Conservation (phyloP, 192 early-diverging fungal genomes). For the Paraglomus brasilianum region DNA sequence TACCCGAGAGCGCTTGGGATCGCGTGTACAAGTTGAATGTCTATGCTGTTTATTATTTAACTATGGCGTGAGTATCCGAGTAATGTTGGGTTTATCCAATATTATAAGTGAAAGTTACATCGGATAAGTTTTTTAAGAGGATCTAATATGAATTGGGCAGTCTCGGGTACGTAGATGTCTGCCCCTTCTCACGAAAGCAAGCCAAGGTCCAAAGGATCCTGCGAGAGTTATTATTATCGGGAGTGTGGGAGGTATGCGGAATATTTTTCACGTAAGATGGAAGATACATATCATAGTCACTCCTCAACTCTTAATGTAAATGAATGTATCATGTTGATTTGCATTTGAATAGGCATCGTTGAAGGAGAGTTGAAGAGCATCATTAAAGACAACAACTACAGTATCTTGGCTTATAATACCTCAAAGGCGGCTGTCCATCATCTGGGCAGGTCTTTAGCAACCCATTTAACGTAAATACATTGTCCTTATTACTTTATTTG, state of each 20-base stretch:
- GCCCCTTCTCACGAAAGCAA: conserved; percentile 63
- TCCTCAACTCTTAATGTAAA: no score
- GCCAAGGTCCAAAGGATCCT: conserved; percentile 48
- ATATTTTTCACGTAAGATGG: no score
- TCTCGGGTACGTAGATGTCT: conserved; percentile 41
- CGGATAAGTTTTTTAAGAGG: no score
- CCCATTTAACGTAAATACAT: conserved; percentile 40
- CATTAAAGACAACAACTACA: neutral
- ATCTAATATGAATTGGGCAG: neutral
- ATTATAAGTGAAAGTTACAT: no score
- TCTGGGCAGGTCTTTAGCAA: conserved; percentile 64
- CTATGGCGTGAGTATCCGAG: conserved; percentile 12
- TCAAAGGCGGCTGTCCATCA: conserved; percentile 83
- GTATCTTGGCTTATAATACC: conserved; percentile 72
- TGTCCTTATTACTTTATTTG: neutral
- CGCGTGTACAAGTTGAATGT: conserved; percentile 6
- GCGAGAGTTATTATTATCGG: conserved; percentile 85
- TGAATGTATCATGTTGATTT: no score
- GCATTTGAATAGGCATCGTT: neutral
- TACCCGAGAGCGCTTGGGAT: conserved; percentile 25
- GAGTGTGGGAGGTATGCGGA: conserved; percentile 54
- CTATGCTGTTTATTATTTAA: conserved; percentile 12
- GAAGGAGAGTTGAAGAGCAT: conserved; percentile 23
- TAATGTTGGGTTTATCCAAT: no score
- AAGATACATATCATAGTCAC: no score